Evolutionary conservation across 306 rosid genomes (phyloP), one percentile per base, ranked within the genome.

Genomic region (Cucumis cinereus): DNA sequence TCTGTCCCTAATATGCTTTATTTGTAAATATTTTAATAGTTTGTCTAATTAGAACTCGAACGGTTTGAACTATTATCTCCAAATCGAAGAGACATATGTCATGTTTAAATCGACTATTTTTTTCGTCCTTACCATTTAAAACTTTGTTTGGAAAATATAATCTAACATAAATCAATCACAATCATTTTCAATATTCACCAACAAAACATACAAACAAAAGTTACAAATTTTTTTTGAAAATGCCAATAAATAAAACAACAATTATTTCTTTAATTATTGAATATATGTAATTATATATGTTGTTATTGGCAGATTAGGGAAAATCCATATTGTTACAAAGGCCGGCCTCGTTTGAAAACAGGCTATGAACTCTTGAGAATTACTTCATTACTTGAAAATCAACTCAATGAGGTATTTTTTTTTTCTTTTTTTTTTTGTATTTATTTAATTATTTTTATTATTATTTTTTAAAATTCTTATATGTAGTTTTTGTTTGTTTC

Each of bases 301-400:
- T 60, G 13, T 64, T 41, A 2, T 67, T 67, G 52, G 73, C 79
- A 62, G 79, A 20, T 77, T 26, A 90, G 88, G 80, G 84, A 57
- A 3, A 95, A 90, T 72, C 22, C 73, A 53, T 85, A 85, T 22
- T 95, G 98, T 81, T 95, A 90, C 80, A 95, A 92, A 71, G 96
- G 97, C 56, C 79, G 86, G 24, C 96, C 93, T 41, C 90, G 98
- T 5, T 82, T 95, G 90, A 87, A 61, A 84, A 92, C 99, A 1
- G 98, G 91, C 6, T 74, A 54, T 24, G 96, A 95, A 79, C 92
- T 90, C 35, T 12, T 85, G 41, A 82, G 91, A 61, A 79, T 85
- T 24, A 89, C 92, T 35, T 30, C 79, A 2, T 83, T 78, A 0
- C 72, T 90, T 35, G 98, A 94, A 78, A 30, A 50, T 7, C 81